Base-by-base conservation (phyloP, 1,139 yeast genomes). In the Protomyces arabidopsidicola region DNA sequence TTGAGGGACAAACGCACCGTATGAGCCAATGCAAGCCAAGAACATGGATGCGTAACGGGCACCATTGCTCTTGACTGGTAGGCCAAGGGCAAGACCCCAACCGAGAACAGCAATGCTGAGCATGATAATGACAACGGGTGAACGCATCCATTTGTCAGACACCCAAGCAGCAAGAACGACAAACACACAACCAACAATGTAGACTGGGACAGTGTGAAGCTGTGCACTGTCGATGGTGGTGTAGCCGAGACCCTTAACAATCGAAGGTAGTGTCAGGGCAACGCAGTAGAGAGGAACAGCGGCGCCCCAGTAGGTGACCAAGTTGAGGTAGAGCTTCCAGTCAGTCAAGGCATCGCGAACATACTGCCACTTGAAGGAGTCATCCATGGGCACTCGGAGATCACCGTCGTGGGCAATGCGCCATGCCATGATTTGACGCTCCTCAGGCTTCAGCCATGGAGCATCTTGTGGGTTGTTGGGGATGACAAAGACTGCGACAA, bases 381-480 rank as follows among this genome's bases (percentile, higher is more conserved):
- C 64, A 8, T 51, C 63, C 36, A 60, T 53, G n/a, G 63, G 53
- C 22, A 48, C 59, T 4, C 42, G 63, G 16, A 59, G 34, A 35
- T 59, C 60, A 16, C 58, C 61, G 16, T 50, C 60, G 35, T 61
- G 58, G 20, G 52, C 58, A 9, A 45, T 51, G 52, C 56, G 38
- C 39, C 39, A 31, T 22, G 54, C 55, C 57, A 64, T 55, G 38
- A 59, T 42, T 22, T 53, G 58, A 3, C 58, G 55, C 53, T 81
- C 83, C 54, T 77, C 74, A 3, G 69, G 75, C n/a, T 69, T 73
- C 39, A 81, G 69, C 70, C 77, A 80, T 66, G 74, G 72, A 12
- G 82, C 86, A 72, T 76, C 86, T 81, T 82, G 86, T 50, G 90
- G 90, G 80, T 85, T 84, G 73, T 88, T 93, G 12, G 95, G 86